Conservation (phyloP, 1,139 yeast species). For the Yamadazyma spencermartinsiae region DNA sequence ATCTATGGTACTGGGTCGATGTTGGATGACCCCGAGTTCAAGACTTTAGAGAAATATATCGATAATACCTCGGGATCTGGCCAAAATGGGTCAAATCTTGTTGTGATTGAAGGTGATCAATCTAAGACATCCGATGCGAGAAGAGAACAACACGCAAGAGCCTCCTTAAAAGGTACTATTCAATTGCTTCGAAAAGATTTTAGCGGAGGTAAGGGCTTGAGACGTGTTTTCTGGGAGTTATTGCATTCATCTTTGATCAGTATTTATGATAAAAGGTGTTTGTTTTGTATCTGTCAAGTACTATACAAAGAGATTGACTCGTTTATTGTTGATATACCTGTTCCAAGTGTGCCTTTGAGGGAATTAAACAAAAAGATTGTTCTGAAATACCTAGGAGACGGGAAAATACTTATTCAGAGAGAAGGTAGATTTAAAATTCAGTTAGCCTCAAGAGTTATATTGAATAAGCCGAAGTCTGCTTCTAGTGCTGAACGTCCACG, state of each 20-base stretch:
- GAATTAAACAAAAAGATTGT: slow-evolving; percentile 60
- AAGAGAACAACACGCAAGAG: slow-evolving; percentile 43
- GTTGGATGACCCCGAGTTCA: slow-evolving; percentile 61
- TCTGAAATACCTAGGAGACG: slow-evolving; percentile 52
- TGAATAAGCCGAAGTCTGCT: slow-evolving; percentile 7
- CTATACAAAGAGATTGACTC: slow-evolving; percentile 66
- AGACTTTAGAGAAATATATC: slow-evolving; percentile 31
- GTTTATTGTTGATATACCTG: slow-evolving; percentile 57
- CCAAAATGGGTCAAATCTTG: slow-evolving; percentile 32
- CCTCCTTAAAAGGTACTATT: slow-evolving; percentile 61
- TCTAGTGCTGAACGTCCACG: slow-evolving; percentile 15
- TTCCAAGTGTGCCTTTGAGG: slow-evolving; percentile 56
- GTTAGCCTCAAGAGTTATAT: slow-evolving; percentile 24
- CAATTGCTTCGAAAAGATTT: slow-evolving; percentile 66
- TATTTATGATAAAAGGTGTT: slow-evolving; percentile 57
- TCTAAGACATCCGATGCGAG: slow-evolving; percentile 44
- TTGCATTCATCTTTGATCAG: slow-evolving; percentile 61
- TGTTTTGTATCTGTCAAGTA: slow-evolving; percentile 67
- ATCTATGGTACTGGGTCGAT: slow-evolving; percentile 56
- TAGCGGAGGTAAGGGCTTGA: slow-evolving; percentile 62
- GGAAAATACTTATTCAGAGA: slow-evolving; percentile 42
- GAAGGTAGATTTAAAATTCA: slow-evolving; percentile 50
- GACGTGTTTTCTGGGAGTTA: slow-evolving; percentile 65
- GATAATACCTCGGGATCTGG: slow-evolving; percentile 18
- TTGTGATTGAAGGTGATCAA: slow-evolving; percentile 46